These are phyloP conservation scores for Conticribra weissflogii DNA, from an alignment of 108 stramenopile species.

Conservation along the genomic window DNA sequence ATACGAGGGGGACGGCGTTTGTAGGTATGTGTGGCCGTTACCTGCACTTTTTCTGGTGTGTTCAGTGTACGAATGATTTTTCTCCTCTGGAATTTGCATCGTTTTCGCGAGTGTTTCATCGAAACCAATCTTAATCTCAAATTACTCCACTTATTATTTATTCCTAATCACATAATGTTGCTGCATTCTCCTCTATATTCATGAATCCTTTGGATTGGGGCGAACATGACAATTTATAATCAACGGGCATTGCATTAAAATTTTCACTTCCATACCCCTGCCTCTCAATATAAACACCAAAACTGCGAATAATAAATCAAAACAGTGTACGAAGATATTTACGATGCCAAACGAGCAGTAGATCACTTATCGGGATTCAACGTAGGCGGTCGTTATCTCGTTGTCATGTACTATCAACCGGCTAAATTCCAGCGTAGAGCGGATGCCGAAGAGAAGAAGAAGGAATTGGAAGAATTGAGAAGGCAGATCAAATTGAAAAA, in stretches of 20 bases:
- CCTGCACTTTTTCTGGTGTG: too few relatives aligned
- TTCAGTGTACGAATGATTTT: too few relatives aligned
- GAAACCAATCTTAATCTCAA: too few relatives aligned
- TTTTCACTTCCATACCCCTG: too few relatives aligned
- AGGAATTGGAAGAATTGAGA: conserved; percentile 94
- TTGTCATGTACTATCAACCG: conserved; percentile 97
- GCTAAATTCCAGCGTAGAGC: conserved; percentile 72
- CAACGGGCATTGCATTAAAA: too few relatives aligned
- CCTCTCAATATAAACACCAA: too few relatives aligned
- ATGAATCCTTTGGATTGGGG: too few relatives aligned
- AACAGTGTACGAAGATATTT: conserved; percentile 89
- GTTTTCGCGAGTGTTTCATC: conserved; percentile 1
- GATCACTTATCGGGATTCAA: conserved; percentile 98
- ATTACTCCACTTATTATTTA: too few relatives aligned
- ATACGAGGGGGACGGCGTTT: conserved; percentile 98
- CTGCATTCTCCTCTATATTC: too few relatives aligned
- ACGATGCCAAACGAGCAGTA: conserved; percentile 97
- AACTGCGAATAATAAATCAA: too few relatives aligned
- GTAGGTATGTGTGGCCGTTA: conserved; percentile 86
- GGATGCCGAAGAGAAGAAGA: conserved; percentile 82
- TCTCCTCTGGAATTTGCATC: not conserved
- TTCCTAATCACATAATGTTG: too few relatives aligned
- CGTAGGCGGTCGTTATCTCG: conserved; percentile 96
- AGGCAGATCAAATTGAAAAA: conserved; percentile 70
- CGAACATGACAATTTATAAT: too few relatives aligned